Percentiles rank a stretch among this genome's conserved stretches.
phyloP scores from a whole-genome alignment of 306 rosid species.

The Vicia sativa region DNA sequence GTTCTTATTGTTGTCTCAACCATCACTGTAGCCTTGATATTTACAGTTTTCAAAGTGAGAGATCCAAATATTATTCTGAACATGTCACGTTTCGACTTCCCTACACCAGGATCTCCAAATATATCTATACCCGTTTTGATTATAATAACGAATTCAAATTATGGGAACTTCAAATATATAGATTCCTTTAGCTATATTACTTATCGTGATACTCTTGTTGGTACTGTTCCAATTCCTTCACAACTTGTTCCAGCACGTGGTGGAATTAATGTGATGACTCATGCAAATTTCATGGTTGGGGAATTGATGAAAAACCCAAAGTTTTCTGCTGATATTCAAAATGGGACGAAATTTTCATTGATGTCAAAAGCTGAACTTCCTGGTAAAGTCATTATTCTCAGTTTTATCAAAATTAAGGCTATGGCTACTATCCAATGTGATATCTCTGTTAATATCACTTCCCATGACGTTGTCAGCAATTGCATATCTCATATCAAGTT shows the following conservation, averaged over 20 bases:
- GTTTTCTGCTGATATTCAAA: neutral
- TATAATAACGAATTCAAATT: slow-evolving; percentile 46
- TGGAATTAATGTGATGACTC: slow-evolving; percentile 13
- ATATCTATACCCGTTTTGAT: slow-evolving; percentile 35
- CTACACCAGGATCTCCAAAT: slow-evolving; percentile 6
- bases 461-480: slow-evolving; percentile 19
- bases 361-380: slow-evolving; percentile 40
- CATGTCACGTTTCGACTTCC: slow-evolving; percentile 24
- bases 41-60: slow-evolving; percentile 50
- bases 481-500: slow-evolving; percentile 49
- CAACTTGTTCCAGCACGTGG: slow-evolving; percentile 36
- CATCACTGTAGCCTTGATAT: slow-evolving; percentile 30
- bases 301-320: neutral
- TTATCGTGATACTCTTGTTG: slow-evolving; percentile 34
- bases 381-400: slow-evolving; percentile 46
- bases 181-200: slow-evolving; percentile 28
- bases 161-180: slow-evolving; percentile 34
- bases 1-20: slow-evolving; percentile 26
- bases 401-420: slow-evolving; percentile 50
- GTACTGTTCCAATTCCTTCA: slow-evolving; percentile 35
- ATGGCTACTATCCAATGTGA: slow-evolving; percentile 42
- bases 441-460: slow-evolving; percentile 36
- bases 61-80: slow-evolving; percentile 40
- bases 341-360: slow-evolving; percentile 36
- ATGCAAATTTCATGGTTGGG: slow-evolving; percentile 27